Percentiles rank a stretch among this genome's conserved stretches.
phyloP scores from a whole-genome alignment of 176 grass and related monocot genomes.

The Ensete ventricosum region DNA sequence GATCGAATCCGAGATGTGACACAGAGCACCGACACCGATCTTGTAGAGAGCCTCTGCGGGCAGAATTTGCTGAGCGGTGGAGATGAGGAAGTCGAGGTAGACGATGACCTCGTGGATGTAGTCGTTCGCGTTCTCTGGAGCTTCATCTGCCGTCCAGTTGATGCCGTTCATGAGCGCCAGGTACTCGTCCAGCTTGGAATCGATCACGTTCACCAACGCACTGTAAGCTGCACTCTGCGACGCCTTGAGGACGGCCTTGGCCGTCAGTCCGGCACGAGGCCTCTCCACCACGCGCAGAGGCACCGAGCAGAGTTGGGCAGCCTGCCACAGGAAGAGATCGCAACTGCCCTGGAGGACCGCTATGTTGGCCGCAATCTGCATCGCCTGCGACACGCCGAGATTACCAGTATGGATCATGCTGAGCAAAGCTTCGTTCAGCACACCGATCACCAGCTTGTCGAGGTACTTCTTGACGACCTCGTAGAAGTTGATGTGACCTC shows the following conservation, averaged over 20 bases:
- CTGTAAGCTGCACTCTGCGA: conserved; percentile 74
- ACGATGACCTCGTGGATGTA: conserved; percentile 77
- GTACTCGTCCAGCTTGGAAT: conserved; percentile 76
- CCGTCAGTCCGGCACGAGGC: conserved; percentile 59
- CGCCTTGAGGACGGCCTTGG: conserved; percentile 71
- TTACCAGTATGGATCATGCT: conserved; percentile 46
- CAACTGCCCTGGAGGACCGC: conserved; percentile 50
- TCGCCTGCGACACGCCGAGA: conserved; percentile 49
- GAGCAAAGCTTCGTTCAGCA: conserved; percentile 55
- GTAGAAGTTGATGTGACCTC: conserved; percentile 38
- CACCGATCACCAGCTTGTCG: conserved; percentile 72
- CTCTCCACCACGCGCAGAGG: conserved; percentile 53
- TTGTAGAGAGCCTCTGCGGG: conserved; percentile 62
- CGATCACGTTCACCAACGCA: conserved; percentile 49
- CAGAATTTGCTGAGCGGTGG: conserved; percentile 59
- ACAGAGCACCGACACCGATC: conserved; percentile 48
- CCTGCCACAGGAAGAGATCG: conserved; percentile 68
- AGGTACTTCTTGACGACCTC: conserved; percentile 73
- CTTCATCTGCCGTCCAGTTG: conserved; percentile 69
- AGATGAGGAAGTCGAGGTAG: conserved; percentile 60
- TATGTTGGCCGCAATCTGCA: conserved; percentile 82
- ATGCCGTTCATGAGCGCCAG: conserved; percentile 51
- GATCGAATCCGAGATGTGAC: conserved; percentile 60
- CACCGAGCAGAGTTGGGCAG: conserved; percentile 54
- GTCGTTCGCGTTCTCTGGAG: conserved; percentile 59